Evolutionary conservation across 1,284 basidiomycete genomes (phyloP).

Genomic region (Hortiboletus rubellus): DNA sequence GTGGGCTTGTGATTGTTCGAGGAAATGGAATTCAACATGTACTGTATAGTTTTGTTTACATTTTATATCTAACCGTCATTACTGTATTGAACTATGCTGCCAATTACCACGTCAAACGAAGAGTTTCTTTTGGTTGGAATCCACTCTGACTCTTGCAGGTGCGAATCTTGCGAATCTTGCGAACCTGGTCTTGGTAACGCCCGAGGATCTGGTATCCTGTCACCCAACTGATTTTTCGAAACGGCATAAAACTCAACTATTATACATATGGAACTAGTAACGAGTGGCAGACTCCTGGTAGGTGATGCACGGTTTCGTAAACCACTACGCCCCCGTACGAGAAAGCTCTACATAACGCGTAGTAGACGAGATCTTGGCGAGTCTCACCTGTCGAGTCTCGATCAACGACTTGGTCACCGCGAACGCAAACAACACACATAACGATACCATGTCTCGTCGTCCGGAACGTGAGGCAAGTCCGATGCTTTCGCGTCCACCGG

Average conservation of each 20-base stretch:
- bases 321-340: constrained; percentile 4
- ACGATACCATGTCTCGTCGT: constrained; percentile 31
- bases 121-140: background rate
- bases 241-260: background rate
- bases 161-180: no score
- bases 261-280: background rate
- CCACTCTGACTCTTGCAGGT: background rate
- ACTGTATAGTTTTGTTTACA: constrained; percentile 27
- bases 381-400: constrained; percentile 12
- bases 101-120: background rate
- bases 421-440: constrained; percentile 17
- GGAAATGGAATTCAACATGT: constrained; percentile 3
- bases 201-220: background rate
- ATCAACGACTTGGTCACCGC: background rate
- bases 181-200: no score
- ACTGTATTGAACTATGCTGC: constrained; percentile 7
- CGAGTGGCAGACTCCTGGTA: background rate
- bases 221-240: background rate
- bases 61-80: constrained; percentile 17
- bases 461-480: constrained; percentile 28
- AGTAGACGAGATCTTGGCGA: constrained; percentile 18
- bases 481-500: constrained; percentile 29
- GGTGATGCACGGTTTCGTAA: background rate
- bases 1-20: constrained; percentile 1
- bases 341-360: constrained; percentile 28